Evolutionary conservation across 768 basidiomycete species (phyloP), one percentile per base, ranked within the genome.

Genomic region (Sporobolomyces pararoseus): DNA sequence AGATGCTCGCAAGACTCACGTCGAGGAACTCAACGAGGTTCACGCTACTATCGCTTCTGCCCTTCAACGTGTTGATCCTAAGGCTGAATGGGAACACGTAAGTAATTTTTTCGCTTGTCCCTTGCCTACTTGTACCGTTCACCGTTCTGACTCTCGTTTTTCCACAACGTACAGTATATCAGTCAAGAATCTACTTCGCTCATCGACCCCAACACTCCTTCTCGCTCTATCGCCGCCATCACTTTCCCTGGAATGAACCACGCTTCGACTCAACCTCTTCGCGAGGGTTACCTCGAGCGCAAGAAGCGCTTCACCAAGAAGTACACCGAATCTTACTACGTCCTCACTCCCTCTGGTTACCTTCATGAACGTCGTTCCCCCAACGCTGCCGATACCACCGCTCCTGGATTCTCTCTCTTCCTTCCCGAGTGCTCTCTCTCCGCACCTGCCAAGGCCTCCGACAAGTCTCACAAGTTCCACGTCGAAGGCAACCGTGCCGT

Each of bases 271-370:
- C 57, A 50, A 9, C 68, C 72, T 31, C 61, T 78, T 66, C 76
- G 77, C 73, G 63, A 65, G 52, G 77, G 77, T 34, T 65, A 61
- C 66, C 71, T 78, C 66, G 75, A 77, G 74, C 75, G 77, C 71
- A 78, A 78, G 77, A 78, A 78, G 74, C 72, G 77, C 27, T 77
- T 76, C 72, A 73, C 70, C 42, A 75, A 75, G 73, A 65, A 68
- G 46, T 78, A 78, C 75, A 73, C 69, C 64, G 75, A 77, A 65
- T 50, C 68, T 10, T 73, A 64, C 64, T 76, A 77, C 69, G 74
- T 76, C 55, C 76, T 78, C 46, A 76, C 77, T 6, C 73, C 76
- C 4, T 76, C 77, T 39, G 77, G 77, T 35, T 77, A 75, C 72
- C 73, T 78, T 23, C 77, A 77, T 72, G 76, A 77, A 67, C 76